phyloP scores from a whole-genome alignment of 148 eudicot genomes.

The Gaultheria prostrata region DNA sequence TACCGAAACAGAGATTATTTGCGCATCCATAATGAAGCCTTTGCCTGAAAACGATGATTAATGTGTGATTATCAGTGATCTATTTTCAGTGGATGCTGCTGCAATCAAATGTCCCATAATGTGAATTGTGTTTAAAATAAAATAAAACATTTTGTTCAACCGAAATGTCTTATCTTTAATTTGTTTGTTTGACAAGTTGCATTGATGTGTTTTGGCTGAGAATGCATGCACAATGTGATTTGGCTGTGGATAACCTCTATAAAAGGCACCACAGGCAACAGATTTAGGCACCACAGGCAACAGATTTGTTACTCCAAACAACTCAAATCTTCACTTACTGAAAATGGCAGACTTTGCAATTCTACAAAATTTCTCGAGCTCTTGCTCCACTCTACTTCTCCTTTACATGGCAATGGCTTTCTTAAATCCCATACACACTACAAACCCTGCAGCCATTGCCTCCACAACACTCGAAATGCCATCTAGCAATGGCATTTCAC shows the following conservation, averaged over 20 bases:
- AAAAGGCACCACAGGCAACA: background rate
- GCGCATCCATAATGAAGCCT: background rate
- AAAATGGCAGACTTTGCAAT: background rate
- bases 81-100: no score
- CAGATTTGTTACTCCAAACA: background rate
- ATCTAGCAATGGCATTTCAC: background rate
- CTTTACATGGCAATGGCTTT: conserved; percentile 1
- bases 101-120: no score
- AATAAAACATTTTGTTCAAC: no score
- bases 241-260: background rate
- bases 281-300: background rate
- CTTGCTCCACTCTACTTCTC: background rate
- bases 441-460: background rate
- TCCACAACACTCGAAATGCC: background rate
- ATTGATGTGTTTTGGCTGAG: background rate
- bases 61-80: no score
- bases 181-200: background rate
- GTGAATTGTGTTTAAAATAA: no score
- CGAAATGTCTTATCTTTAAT: background rate
- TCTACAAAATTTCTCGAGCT: background rate
- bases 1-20: no score
- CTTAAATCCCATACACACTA: background rate
- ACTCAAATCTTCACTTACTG: background rate
- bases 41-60: no score
- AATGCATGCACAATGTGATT: background rate